Evolutionary conservation across 2,329 filamentous ascomycete species (phyloP), one percentile per base, ranked within the genome.

Genomic region (Diaporthe batatas): DNA sequence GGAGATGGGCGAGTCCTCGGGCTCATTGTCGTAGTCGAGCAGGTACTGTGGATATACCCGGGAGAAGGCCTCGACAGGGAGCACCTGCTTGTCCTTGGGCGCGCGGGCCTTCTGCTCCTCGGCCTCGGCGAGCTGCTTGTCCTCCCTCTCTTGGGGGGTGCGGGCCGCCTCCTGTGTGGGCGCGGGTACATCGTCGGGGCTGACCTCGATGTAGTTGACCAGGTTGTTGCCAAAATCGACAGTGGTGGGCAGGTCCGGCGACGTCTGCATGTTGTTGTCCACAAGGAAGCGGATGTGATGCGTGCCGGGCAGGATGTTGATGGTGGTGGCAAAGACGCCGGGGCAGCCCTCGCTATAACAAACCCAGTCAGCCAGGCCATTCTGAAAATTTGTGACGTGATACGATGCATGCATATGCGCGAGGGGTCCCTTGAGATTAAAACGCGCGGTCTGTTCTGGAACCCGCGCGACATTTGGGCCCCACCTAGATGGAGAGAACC

Each of bases 201-300:
- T 94, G 75, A 98, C 93, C 84, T 99, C 96, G 79, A 99, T 94
- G 81, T 98, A 99, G 84, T 99, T 99, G 83, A 99, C 96, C 23
- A 99, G 87, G 80, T 98, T 97, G 84, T 98, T 98, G 76, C 95
- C 97, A 81, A 97, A 98, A 82, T 99, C 96, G 73, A 99, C 96
- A 1, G 96, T 97, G 0, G 96, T 98, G 18, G 96, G 96, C 71
- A 98, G 87, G 76, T 93, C 91, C 74, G 93, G 91, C 21, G 94
- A 96, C 18, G 95, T 96, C 80, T 92, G 90, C 94, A 98, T 98
- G 79, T 96, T 92, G 73, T 93, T 94, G 83, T 98, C 96, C 67
- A 98, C 95, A 77, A 99, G 89, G 84, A 98, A 99, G 80, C 97
- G 96, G 79, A 99, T 88, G 85, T 99, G 96, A 81, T 99, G 96